Evolutionary conservation across 2,329 filamentous ascomycete genomes (phyloP), one percentile per base, ranked within the genome.

Genomic region (Tolypocladium cylindrosporum): DNA sequence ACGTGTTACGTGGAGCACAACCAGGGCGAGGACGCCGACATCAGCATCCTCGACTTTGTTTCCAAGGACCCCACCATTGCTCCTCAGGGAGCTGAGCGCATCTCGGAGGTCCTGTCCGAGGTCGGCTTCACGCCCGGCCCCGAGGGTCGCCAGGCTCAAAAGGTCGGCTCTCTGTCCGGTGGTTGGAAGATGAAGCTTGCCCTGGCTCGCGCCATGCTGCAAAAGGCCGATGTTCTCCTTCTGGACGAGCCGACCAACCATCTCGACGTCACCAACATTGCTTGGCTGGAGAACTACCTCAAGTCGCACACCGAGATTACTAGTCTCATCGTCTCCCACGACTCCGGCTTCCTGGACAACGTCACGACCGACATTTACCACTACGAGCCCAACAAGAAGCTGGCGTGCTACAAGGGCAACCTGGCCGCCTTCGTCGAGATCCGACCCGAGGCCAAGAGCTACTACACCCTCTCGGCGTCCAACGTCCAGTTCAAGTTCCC

Each of bases 161-260:
- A 88, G 67, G 94, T 99, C 59, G 94, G 94, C 65, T 97, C 93
- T 24, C 77, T 99, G 41, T 97, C 94, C 50, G 94, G 94, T 76
- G 94, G 94, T 71, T 99, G 94, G 94, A 97, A 97, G 84, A 99
- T 99, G 94, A 99, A 99, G 85, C 79, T 99, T 61, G 94, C 94
- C 64, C 77, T 99, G 73, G 94, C 94, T 56, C 86, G 94, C 68
- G 94, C 94, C 63, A 97, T 99, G 92, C 82, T 99, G 68, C 90
- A 94, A 81, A 89, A 87, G 69, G 93, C 94, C n/a, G 94, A 99
- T 72, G 92, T 99, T 55, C 83, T 99, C 59, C 81, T 99, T 55
- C 85, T 99, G 59, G 94, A 99, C 82, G 94, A 99, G 83, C 94
- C 94, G 74, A 99, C 94, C 67, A 99, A 99, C 79, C 94, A 99